Percentiles rank a stretch among this genome's conserved stretches.
phyloP scores from a whole-genome alignment of 805 yeast species.

The Wickerhamia fluorescens region DNA sequence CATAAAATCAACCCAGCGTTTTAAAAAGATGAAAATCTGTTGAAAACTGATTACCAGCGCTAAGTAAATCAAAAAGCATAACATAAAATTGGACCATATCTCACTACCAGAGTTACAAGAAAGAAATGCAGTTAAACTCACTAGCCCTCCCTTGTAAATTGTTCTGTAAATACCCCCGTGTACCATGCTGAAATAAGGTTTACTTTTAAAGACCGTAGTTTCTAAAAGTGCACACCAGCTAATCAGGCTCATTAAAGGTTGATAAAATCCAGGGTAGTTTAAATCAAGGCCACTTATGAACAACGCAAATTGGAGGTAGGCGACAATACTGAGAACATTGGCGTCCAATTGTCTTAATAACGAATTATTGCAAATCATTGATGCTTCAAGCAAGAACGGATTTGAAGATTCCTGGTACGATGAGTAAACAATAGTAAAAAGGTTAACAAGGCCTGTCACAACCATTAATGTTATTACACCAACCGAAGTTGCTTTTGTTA shows the following conservation, averaged over 20 bases:
- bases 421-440: constrained; percentile 37
- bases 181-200: too few species aligned
- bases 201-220: too few species aligned
- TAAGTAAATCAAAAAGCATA: constrained; percentile 23
- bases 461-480: constrained; percentile 35
- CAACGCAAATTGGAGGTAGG: constrained; percentile 53
- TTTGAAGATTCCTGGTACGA: constrained; percentile 55
- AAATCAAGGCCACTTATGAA: constrained; percentile 50
- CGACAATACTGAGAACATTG: constrained; percentile 38
- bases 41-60: constrained; percentile 15
- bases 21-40: constrained; percentile 15
- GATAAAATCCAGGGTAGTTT: constrained; percentile 57
- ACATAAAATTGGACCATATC: constrained; percentile 40
- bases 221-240: constrained; percentile 54
- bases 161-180: constrained; percentile 42
- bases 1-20: constrained; percentile 5
- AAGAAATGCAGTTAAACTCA: constrained; percentile 26
- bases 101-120: constrained; percentile 15
- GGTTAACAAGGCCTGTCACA: constrained; percentile 33
- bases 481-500: constrained; percentile 28
- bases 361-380: constrained; percentile 53
- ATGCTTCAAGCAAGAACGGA: constrained; percentile 44
- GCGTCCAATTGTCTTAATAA: constrained; percentile 53
- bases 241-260: constrained; percentile 43
- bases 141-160: constrained; percentile 33